Percentiles rank a stretch among this genome's conserved stretches.
phyloP scores from a whole-genome alignment of 2,329 filamentous ascomycete species.

The Venturia effusa region DNA sequence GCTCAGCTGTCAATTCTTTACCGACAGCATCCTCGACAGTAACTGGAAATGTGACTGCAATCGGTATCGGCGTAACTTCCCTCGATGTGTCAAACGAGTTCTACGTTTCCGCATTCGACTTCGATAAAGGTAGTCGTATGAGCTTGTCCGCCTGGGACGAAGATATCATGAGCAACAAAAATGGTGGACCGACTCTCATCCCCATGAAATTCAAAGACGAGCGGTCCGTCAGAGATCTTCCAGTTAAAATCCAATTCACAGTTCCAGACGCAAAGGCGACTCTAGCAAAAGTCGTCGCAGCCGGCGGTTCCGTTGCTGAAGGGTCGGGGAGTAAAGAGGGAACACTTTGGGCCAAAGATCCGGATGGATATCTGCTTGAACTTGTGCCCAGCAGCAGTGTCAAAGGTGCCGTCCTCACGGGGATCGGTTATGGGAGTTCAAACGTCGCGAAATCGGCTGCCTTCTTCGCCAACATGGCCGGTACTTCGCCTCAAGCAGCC shows the following conservation, averaged over 20 bases:
- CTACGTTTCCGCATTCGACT: neutral
- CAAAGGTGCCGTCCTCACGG: neutral
- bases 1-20: neutral
- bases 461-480: neutral
- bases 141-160: neutral
- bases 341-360: slow-evolving; percentile 5
- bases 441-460: neutral
- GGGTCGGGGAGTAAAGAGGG: neutral
- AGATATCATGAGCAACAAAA: slow-evolving; percentile 3
- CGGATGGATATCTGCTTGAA: slow-evolving; percentile 4
- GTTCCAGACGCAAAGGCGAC: neutral
- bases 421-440: neutral
- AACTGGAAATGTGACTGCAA: slow-evolving; percentile 4
- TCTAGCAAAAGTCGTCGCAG: neutral
- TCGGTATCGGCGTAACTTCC: neutral
- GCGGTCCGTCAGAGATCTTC: neutral
- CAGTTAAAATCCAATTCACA: neutral
- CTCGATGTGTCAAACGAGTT: neutral
- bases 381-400: neutral
- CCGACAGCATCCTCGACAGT: neutral
- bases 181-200: slow-evolving; percentile 4
- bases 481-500: neutral
- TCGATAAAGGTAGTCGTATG: slow-evolving; percentile 2
- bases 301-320: neutral
- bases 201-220: slow-evolving; percentile 8